Conservation (phyloP, 1,139 yeast species). For the Taphrina deformans region DNA sequence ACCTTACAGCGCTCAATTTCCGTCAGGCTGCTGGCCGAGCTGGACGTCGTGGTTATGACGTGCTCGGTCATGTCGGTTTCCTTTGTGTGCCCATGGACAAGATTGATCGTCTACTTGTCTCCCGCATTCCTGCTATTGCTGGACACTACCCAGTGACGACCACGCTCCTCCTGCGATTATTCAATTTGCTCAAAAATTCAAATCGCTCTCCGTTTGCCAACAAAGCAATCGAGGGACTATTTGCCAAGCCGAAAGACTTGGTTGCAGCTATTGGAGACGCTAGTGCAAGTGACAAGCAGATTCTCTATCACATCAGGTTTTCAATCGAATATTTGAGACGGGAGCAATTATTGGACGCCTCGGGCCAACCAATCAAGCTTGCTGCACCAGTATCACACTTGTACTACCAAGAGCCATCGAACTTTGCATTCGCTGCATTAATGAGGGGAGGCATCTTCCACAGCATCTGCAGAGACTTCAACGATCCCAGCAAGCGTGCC, state of each 20-base stretch:
- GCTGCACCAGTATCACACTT: constrained; percentile 30
- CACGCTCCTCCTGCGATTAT: constrained; percentile 28
- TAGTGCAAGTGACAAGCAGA: constrained; percentile 17
- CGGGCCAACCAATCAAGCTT: constrained; percentile 33
- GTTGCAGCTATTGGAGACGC: constrained; percentile 25
- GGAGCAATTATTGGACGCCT: constrained; percentile 32
- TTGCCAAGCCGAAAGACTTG: constrained; percentile 31
- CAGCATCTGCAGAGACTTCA: constrained; percentile 20
- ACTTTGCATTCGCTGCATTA: constrained; percentile 32
- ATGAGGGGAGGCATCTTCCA: constrained; percentile 35
- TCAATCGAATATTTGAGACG: constrained; percentile 33
- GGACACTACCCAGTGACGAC: constrained; percentile 35
- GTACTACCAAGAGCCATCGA: constrained; percentile 34
- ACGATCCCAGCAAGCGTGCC: constrained; percentile 21
- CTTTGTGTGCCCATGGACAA: constrained; percentile 35
- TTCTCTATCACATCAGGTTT: constrained; percentile 34
- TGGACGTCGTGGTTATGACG: constrained; percentile 36
- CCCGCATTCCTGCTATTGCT: constrained; percentile 33
- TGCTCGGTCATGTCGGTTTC: constrained; percentile 36
- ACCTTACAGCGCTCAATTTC: constrained; percentile 33
- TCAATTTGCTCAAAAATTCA: constrained; percentile 28
- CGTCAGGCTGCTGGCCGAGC: constrained; percentile 37
- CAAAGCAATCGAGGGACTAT: constrained; percentile 28
- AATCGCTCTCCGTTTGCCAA: constrained; percentile 32
- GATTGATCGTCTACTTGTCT: constrained; percentile 34